Evolutionary conservation across 345 rosid genomes (phyloP).

Genomic region (Syzygium oleosum): DNA sequence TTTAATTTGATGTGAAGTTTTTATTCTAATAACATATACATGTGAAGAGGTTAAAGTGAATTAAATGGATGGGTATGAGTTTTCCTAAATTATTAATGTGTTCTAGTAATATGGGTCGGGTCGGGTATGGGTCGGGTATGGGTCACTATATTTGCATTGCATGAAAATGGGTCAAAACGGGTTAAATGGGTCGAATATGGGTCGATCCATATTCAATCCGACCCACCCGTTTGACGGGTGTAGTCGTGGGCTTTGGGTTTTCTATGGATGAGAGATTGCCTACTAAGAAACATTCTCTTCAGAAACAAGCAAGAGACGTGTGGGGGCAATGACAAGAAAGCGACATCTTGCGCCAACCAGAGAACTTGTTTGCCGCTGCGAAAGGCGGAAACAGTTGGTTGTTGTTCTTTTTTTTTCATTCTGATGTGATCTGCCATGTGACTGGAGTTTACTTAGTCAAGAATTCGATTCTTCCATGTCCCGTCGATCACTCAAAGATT

Average conservation of each 20-base stretch:
- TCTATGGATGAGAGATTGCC: not conserved
- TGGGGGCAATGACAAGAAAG: not conserved
- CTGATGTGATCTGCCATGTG: not conserved
- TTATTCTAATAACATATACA: too few relatives aligned
- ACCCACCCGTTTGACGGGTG: too few relatives aligned
- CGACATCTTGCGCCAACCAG: not conserved
- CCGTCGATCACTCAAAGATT: not conserved
- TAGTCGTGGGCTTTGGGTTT: not conserved
- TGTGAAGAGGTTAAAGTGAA: too few relatives aligned
- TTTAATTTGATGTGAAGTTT: too few relatives aligned
- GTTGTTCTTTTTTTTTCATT: not conserved
- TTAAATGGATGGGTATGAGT: too few relatives aligned
- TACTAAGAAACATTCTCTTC: not conserved
- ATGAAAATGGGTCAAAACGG: too few relatives aligned
- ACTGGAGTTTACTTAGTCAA: not conserved
- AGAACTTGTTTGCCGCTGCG: not conserved
- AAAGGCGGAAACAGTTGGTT: not conserved
- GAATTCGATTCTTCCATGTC: not conserved
- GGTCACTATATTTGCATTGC: too few relatives aligned
- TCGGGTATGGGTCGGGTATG: too few relatives aligned
- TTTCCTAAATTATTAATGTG: too few relatives aligned
- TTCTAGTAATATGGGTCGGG: too few relatives aligned
- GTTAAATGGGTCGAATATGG: too few relatives aligned
- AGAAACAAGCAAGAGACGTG: not conserved
- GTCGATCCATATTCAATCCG: too few relatives aligned